Evolutionary conservation across 169 alveolate genomes (phyloP), one percentile per base, ranked within the genome.

Genomic region (Plasmodium yoelii): DNA sequence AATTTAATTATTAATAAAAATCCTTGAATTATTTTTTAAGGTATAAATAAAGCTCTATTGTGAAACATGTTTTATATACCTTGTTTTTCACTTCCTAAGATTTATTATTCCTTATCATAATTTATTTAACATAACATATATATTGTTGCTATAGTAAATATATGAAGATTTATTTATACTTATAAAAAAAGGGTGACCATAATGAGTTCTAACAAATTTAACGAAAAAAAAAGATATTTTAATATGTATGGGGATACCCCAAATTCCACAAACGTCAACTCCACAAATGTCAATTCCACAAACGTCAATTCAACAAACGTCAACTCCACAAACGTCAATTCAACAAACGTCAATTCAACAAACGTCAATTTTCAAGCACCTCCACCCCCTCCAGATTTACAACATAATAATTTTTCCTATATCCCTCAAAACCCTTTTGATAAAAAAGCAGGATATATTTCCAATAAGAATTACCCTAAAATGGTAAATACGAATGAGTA

Each of bases 391-490:
- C 42, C 7, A 34, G 34, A 44, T 39, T 47, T 47, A 18, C 87
- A 19, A 46, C 22, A 19, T 53, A 47, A 34, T 53, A 46, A 75
- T 39, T 15, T 53, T 0, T 18, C 22, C 18, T 2, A 39, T 22
- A 75, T 75, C 0, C 88, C 88, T 18, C 88, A 75, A 42, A 46
- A 10, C n/a, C 75, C 88, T 26, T 75, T 44, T 65, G 15, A 44
- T 24, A n/a, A 19, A 1, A 15, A 65, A 24, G 13, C 61, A 39
- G 42, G 42, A 3, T 75, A 61, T 28, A 12, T 26, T 12, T 75
- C 46, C 19, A 47, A 49, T 55, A 46, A 61, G 70, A 61, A 64
- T 51, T 74, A 74, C 34, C 34, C 10, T 18, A 61, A 60, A 28
- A 74, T 74, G 74, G 59, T 56, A 49, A 70, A 44, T 34, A 49